These are phyloP conservation scores for Globisporangium ultimum DNA, from an alignment of 352 stramenopile genomes.

Conservation along the genomic window DNA sequence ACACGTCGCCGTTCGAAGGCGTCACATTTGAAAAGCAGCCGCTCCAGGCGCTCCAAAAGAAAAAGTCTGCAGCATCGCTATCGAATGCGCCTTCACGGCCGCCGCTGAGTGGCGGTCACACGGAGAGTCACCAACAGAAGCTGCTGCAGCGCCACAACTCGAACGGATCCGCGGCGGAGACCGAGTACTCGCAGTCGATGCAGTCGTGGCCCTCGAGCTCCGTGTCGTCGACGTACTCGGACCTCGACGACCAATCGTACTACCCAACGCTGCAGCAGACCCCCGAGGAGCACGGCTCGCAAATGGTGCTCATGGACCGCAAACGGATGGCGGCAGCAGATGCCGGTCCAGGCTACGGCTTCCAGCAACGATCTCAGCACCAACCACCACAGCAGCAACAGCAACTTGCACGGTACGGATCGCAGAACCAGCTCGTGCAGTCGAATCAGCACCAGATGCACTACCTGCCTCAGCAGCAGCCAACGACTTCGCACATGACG, in stretches of 20 bases:
- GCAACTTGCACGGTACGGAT: slow-evolving; percentile 11
- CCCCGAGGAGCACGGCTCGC: slow-evolving; percentile 10
- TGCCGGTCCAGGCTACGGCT: slow-evolving; percentile 23
- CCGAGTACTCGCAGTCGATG: slow-evolving; percentile 55
- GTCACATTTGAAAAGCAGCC: slow-evolving; percentile 37
- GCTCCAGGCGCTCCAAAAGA: slow-evolving; percentile 27
- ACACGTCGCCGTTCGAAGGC: slow-evolving; percentile 63
- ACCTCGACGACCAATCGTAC: slow-evolving; percentile 41
- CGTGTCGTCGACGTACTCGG: slow-evolving; percentile 46
- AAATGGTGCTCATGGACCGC: slow-evolving; percentile 20
- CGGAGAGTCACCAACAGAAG: slow-evolving; percentile 2
- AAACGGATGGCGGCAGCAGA: slow-evolving; percentile 49
- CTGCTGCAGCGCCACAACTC: slow-evolving; percentile 22
- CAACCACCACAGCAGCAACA: slow-evolving; percentile 6
- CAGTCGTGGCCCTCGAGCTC: slow-evolving; percentile 60
- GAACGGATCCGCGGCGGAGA: slow-evolving; percentile 35
- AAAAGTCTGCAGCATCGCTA: neutral
- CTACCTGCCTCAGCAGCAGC: slow-evolving; percentile 29
- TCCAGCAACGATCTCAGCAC: slow-evolving; percentile 16
- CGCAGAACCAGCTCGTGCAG: slow-evolving; percentile 13
- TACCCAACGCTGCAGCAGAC: slow-evolving; percentile 14
- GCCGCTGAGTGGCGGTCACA: neutral
- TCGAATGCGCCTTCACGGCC: neutral
- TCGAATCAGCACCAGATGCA: slow-evolving; percentile 12
- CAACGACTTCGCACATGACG: slow-evolving; percentile 5